Base-by-base conservation (phyloP, 176 grass and related monocot species). In the Hordeum vulgare region DNA sequence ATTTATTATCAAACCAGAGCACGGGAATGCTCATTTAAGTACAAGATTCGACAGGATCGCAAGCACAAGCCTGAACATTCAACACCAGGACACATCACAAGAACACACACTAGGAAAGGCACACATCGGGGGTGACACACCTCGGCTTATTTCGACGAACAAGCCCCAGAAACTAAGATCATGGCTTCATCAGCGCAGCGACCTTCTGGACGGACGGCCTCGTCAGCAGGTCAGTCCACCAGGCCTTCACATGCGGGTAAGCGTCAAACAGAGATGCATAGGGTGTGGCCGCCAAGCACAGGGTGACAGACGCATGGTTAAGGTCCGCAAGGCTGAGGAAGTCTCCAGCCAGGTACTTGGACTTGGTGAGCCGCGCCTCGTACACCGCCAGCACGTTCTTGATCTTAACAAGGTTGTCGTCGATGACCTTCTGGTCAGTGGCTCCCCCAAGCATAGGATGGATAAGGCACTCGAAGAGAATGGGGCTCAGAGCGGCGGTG, bases 291-390 rank as follows among this genome's bases (percentile, higher is more conserved):
- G 65, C 76, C 77, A 94, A 67, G 72, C 87, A 82, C 2, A 89
- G 51, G 29, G 84, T 89, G 23, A 1, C n/a, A 21, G 92, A 84
- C 17, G 77, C 41, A 74, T 94, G 92, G 84, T 68, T 87, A 36
- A 94, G 61, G 33, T 94, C 92, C 0, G 92, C 92, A 3, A 91
- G 60, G 49, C 89, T 94, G 74, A 91, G 13, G 85, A 57, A 94
- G 74, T 91, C 92, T 62, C 92, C 92, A 75, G 89, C 89, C 7
- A 94, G 69, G 85, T 89, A 94, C 87, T 94, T 89, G 54, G 0
- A 65, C 56, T 89, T 87, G 18, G 74, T 71, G 33, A 94, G 81
- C 21, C 61, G 89, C 0, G 77, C 81, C 81, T 94, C 92, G 11
- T 94, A 94, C 62, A 94, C 87, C 11, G 76, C 81, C 10, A 94